Evolutionary conservation across 2,329 filamentous ascomycete species (phyloP).

Genomic region (Epichloe uncinata): DNA sequence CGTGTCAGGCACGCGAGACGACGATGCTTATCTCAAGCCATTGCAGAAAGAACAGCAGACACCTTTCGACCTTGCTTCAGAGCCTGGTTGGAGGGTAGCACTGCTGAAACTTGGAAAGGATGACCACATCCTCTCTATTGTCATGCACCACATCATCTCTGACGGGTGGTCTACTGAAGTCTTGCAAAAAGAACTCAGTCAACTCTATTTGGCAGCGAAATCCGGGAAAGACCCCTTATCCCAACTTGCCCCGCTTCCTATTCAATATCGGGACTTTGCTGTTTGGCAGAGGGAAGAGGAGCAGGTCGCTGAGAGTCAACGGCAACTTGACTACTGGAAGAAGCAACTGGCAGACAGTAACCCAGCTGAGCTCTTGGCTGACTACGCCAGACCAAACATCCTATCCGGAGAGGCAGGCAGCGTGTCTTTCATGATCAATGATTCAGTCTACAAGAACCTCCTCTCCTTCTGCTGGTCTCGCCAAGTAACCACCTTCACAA

Average conservation of each 20-base stretch:
- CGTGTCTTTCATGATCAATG: slow-evolving; percentile 4
- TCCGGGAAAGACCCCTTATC: too few relatives aligned
- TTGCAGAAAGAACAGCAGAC: not conserved
- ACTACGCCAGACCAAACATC: slow-evolving; percentile 7
- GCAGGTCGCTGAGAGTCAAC: slow-evolving; percentile 9
- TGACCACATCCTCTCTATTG: not conserved
- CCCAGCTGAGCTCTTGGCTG: slow-evolving; percentile 8
- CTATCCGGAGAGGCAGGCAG: slow-evolving; percentile 8
- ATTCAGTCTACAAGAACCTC: slow-evolving; percentile 4
- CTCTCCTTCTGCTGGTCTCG: slow-evolving; percentile 4
- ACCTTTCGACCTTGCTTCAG: not conserved
- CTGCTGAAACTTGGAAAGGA: not conserved
- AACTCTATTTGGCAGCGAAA: slow-evolving; percentile 4
- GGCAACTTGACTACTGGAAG: slow-evolving; percentile 13
- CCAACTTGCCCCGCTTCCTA: not conserved
- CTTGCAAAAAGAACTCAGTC: slow-evolving; percentile 4
- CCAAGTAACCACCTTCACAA: slow-evolving; percentile 6
- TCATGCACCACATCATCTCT: slow-evolving; percentile 13
- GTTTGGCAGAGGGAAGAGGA: slow-evolving; percentile 11
- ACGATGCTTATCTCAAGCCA: not conserved
- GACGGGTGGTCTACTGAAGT: slow-evolving; percentile 15
- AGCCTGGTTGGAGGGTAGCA: not conserved
- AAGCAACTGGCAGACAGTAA: slow-evolving; percentile 7
- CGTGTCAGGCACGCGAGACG: not conserved
- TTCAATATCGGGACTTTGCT: slow-evolving; percentile 12